phyloP scores from a whole-genome alignment of 225 moss, liverwort and hornwort genomes.

The Marchantia paleacea region DNA sequence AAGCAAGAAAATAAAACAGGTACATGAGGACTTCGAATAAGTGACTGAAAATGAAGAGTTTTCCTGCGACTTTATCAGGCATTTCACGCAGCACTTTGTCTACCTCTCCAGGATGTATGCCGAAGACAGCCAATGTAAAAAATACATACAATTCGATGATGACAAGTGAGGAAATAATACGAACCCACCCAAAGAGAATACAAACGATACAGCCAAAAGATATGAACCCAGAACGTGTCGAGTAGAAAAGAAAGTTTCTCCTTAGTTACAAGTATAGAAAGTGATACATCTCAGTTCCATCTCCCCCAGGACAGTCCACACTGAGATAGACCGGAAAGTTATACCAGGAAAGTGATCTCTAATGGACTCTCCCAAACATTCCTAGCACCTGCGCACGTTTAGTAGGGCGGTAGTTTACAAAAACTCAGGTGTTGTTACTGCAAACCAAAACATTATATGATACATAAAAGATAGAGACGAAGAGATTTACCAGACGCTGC shows the following conservation, averaged over 20 bases:
- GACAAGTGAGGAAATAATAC: no score
- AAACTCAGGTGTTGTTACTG: no score
- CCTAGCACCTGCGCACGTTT: background rate
- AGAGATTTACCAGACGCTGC: constrained; percentile 41
- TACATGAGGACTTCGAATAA: no score
- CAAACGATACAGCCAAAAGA: background rate
- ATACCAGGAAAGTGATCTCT: background rate
- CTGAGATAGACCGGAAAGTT: background rate
- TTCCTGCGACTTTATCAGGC: no score
- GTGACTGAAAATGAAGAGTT: no score
- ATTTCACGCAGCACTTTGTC: no score
- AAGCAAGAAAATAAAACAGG: no score
- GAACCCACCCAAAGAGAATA: background rate
- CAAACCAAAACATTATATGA: background rate
- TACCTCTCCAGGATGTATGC: no score
- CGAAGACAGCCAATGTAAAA: no score
- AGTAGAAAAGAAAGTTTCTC: background rate
- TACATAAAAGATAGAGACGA: background rate
- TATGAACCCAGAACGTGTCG: background rate
- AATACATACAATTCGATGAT: no score
- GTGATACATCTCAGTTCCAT: background rate
- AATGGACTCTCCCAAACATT: background rate
- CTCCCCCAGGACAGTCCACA: background rate
- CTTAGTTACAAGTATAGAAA: no score
- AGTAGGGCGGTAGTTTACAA: no score